Evolutionary conservation across 2,329 filamentous ascomycete species (phyloP).

Genomic region (Hirsutella thompsonii): DNA sequence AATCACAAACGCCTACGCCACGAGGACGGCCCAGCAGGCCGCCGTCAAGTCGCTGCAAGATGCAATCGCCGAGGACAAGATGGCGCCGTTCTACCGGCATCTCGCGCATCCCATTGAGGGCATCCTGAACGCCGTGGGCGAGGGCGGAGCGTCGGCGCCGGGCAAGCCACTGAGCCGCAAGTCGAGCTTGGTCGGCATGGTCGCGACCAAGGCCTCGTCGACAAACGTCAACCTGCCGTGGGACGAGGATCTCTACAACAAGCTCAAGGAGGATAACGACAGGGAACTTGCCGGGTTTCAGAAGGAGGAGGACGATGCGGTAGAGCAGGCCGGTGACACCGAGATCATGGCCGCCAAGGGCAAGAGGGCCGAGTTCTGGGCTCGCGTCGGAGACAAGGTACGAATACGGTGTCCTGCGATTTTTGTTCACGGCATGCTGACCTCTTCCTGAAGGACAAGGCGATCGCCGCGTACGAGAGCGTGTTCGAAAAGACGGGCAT

Average conservation of each 20-base stretch:
- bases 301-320: slow-evolving; percentile 86
- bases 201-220: slow-evolving; percentile 56
- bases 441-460: slow-evolving; percentile 63
- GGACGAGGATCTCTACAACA: slow-evolving; percentile 80
- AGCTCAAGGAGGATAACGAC: slow-evolving; percentile 64
- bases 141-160: slow-evolving; percentile 36
- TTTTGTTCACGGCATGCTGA: slow-evolving; percentile 7
- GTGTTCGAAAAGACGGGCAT: slow-evolving; percentile 96
- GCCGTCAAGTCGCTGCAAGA: slow-evolving; percentile 66
- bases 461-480: slow-evolving; percentile 81
- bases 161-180: slow-evolving; percentile 53
- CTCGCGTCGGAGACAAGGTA: slow-evolving; percentile 92
- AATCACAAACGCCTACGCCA: slow-evolving; percentile 67
- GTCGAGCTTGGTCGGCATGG: slow-evolving; percentile 59
- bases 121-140: slow-evolving; percentile 64
- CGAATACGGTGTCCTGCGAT: background rate
- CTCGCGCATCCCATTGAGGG: slow-evolving; percentile 73
- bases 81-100: slow-evolving; percentile 78
- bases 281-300: slow-evolving; percentile 63
- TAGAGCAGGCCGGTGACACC: slow-evolving; percentile 91
- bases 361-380: slow-evolving; percentile 94
- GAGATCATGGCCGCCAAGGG: slow-evolving; percentile 86
- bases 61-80: slow-evolving; percentile 72
- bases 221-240: slow-evolving; percentile 63
- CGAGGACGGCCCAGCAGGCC: slow-evolving; percentile 51